phyloP scores from a whole-genome alignment of 2,329 filamentous ascomycete genomes.

The Fusarium liriodendri region DNA sequence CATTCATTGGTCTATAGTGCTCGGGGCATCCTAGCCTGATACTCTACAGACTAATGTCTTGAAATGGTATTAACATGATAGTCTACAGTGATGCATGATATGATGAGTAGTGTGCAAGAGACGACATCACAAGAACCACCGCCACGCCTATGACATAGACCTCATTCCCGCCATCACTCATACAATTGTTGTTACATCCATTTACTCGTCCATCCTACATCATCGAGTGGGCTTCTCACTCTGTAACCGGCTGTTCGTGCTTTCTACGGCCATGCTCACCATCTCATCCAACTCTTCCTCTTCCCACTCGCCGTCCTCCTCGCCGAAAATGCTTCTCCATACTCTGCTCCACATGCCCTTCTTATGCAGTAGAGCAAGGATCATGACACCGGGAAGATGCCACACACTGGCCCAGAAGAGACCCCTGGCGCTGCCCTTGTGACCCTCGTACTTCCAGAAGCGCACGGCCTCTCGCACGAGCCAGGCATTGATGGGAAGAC shows the following conservation, averaged over 20 bases:
- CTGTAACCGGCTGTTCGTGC: slow-evolving; percentile 30
- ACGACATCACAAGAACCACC: slow-evolving; percentile 9
- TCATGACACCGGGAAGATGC: slow-evolving; percentile 91
- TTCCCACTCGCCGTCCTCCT: slow-evolving; percentile 67
- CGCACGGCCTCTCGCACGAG: slow-evolving; percentile 80
- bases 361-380: slow-evolving; percentile 91
- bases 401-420: slow-evolving; percentile 98
- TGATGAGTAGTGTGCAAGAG: slow-evolving; percentile 24
- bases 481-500: slow-evolving; percentile 87
- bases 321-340: slow-evolving; percentile 76
- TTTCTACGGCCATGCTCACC: slow-evolving; percentile 49
- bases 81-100: slow-evolving; percentile 26
- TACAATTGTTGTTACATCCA: slow-evolving; percentile 42
- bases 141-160: slow-evolving; percentile 5
- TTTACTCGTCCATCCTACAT: slow-evolving; percentile 26
- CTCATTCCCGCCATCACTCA: slow-evolving; percentile 24
- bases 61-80: slow-evolving; percentile 17
- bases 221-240: slow-evolving; percentile 26
- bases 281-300: slow-evolving; percentile 65
- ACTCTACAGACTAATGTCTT: not conserved
- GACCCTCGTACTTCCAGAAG: slow-evolving; percentile 84
- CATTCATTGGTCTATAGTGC: not conserved
- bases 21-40: not conserved
- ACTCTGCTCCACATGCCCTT: slow-evolving; percentile 89
- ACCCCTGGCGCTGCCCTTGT: slow-evolving; percentile 81